Percentiles rank a stretch among this genome's conserved stretches.
Evolutionary conservation across 2,329 filamentous ascomycete species (phyloP).

Genomic region (Arachnopeziza araneosa): DNA sequence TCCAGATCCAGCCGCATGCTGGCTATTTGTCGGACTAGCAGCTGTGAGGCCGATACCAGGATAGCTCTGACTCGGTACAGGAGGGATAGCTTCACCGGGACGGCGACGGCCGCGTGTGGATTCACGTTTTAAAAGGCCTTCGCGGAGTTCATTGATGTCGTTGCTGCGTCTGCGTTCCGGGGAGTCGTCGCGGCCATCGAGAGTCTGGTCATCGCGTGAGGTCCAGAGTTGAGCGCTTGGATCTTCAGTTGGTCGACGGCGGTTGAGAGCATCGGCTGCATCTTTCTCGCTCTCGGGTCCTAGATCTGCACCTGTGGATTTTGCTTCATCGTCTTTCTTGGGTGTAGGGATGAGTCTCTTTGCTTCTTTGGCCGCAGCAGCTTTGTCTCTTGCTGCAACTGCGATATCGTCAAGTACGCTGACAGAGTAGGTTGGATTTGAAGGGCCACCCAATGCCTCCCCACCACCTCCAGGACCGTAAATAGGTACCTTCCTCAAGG

Average conservation of each 20-base stretch:
- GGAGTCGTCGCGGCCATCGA: slow-evolving; percentile 1
- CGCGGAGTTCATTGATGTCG: slow-evolving; percentile 20
- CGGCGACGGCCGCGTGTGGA: slow-evolving; percentile 25
- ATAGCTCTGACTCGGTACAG: not conserved
- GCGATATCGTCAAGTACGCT: slow-evolving; percentile 66
- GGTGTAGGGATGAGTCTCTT: slow-evolving; percentile 55
- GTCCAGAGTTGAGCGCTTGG: slow-evolving; percentile 6
- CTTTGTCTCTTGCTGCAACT: slow-evolving; percentile 53
- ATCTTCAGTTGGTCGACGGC: slow-evolving; percentile 20
- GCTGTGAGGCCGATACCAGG: not conserved
- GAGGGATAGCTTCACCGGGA: slow-evolving; percentile 23
- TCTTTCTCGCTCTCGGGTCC: slow-evolving; percentile 31
- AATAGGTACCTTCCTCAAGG: slow-evolving; percentile 83
- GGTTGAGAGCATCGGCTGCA: slow-evolving; percentile 38
- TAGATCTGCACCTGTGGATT: slow-evolving; percentile 8
- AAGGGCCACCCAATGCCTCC: slow-evolving; percentile 56
- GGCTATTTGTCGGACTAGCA: not conserved
- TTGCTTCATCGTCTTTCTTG: slow-evolving; percentile 10
- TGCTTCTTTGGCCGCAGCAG: slow-evolving; percentile 55
- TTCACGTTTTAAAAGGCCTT: slow-evolving; percentile 25
- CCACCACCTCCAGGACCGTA: slow-evolving; percentile 70
- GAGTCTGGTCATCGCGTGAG: slow-evolving; percentile 14
- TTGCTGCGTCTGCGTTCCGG: slow-evolving; percentile 12
- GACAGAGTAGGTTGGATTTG: slow-evolving; percentile 78
- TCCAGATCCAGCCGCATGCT: not conserved